phyloP scores from a whole-genome alignment of 768 basidiomycete genomes.

The Phallus indusiatus region DNA sequence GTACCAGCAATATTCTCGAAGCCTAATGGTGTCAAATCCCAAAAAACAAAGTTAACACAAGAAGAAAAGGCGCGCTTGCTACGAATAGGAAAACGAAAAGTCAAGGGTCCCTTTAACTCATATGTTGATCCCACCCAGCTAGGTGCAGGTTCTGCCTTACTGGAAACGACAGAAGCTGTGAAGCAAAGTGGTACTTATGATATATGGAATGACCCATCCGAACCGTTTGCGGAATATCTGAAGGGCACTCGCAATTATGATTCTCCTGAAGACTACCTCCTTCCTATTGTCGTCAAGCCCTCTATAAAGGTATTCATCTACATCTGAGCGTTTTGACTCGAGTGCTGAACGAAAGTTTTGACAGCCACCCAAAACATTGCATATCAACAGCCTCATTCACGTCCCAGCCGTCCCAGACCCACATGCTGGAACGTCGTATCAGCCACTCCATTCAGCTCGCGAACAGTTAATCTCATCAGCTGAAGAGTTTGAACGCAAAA shows the following conservation, averaged over 20 bases:
- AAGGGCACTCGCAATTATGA: slow-evolving; percentile 56
- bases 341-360: not conserved
- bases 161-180: slow-evolving; percentile 16
- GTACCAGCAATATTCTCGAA: slow-evolving; percentile 77
- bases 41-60: slow-evolving; percentile 25
- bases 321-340: not conserved
- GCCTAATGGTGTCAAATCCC: slow-evolving; percentile 15
- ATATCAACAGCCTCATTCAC: slow-evolving; percentile 44
- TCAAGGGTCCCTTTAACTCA: slow-evolving; percentile 66
- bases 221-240: slow-evolving; percentile 49
- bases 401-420: slow-evolving; percentile 61
- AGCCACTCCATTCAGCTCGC: slow-evolving; percentile 69
- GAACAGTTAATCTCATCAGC: slow-evolving; percentile 62
- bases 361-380: slow-evolving; percentile 40
- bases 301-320: slow-evolving; percentile 40
- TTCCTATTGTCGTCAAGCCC: slow-evolving; percentile 24
- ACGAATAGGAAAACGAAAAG: slow-evolving; percentile 62
- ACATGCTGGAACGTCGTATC: slow-evolving; percentile 82
- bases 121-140: slow-evolving; percentile 60
- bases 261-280: slow-evolving; percentile 15
- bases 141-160: slow-evolving; percentile 28
- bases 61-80: slow-evolving; percentile 71
- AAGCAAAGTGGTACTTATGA: slow-evolving; percentile 19
- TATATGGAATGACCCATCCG: slow-evolving; percentile 51
- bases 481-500: slow-evolving; percentile 52